These are phyloP conservation scores for Cladorrhinum sp. DNA, from an alignment of 2,329 filamentous ascomycete genomes.

Conservation along the genomic window DNA sequence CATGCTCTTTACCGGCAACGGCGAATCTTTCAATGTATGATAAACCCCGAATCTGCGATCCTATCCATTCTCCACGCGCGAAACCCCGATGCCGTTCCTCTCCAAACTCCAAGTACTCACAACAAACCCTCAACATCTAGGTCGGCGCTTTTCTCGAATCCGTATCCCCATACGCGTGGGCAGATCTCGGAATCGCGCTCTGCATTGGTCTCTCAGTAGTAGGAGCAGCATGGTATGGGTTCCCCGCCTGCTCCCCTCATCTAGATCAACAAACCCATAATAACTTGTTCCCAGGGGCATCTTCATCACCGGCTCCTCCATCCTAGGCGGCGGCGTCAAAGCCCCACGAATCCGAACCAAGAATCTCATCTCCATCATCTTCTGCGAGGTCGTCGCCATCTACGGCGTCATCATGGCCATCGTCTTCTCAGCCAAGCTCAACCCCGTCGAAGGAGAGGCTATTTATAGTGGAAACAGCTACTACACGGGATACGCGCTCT, in stretches of 20 bases:
- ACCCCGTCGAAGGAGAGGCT: slow-evolving; percentile 58
- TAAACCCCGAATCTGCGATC: not conserved
- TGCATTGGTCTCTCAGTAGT: slow-evolving; percentile 97
- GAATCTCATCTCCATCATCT: slow-evolving; percentile 99
- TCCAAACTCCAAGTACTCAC: slow-evolving; percentile 28
- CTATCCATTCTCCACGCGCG: slow-evolving; percentile 2
- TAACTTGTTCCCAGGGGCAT: slow-evolving; percentile 95
- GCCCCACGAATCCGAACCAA: slow-evolving; percentile 97
- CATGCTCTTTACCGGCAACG: slow-evolving; percentile 96
- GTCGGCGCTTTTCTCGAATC: slow-evolving; percentile 92
- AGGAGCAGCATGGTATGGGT: slow-evolving; percentile 84
- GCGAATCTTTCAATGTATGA: slow-evolving; percentile 89
- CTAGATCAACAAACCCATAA: not conserved
- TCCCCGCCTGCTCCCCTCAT: not conserved
- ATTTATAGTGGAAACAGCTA: slow-evolving; percentile 75
- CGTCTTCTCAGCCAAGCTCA: slow-evolving; percentile 89
- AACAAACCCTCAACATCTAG: slow-evolving; percentile 39
- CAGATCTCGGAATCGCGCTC: slow-evolving; percentile 81
- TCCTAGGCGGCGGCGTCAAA: slow-evolving; percentile 93
- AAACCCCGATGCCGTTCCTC: not conserved
- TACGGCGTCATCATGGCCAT: slow-evolving; percentile 99
- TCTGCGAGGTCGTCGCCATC: slow-evolving; percentile 99
- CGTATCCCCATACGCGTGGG: slow-evolving; percentile 93
- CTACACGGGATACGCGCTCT: slow-evolving; percentile 92
- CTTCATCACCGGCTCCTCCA: slow-evolving; percentile 96